A percentile compares a stretch with the other conserved stretches of the same genome.
phyloP scores from a whole-genome alignment of 352 stramenopile genomes.

The Detonula confervacea region DNA sequence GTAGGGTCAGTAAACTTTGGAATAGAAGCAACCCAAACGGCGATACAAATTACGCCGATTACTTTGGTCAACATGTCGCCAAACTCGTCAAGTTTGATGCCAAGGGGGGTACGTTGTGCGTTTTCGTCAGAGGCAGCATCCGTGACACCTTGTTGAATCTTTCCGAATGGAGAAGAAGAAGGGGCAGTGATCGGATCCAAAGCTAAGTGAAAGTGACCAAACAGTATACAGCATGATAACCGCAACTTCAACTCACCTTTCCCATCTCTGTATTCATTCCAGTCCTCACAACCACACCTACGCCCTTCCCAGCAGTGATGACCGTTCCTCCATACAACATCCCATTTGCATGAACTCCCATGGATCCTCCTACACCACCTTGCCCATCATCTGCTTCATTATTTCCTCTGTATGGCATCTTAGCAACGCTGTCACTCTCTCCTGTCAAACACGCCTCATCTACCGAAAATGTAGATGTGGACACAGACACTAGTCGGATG shows the following conservation, averaged over 20 bases:
- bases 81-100: constrained; percentile 99
- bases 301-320: constrained; percentile 93
- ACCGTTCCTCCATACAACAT: constrained; percentile 98
- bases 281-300: constrained; percentile 93
- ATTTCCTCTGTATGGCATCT: constrained; percentile 44
- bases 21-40: constrained; percentile 97
- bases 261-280: constrained; percentile 99
- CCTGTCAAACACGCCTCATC: constrained; percentile 97
- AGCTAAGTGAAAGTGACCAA: no score
- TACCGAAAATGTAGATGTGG: constrained; percentile 93
- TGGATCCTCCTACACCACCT: constrained; percentile 19
- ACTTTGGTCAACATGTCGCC: constrained; percentile 94
- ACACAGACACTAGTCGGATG: constrained; percentile 93
- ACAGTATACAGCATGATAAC: no score
- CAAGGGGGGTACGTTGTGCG: constrained; percentile 95
- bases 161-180: neutral
- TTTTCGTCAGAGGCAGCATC: constrained; percentile 89
- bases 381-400: constrained; percentile 88
- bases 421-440: constrained; percentile 85
- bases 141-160: constrained; percentile 86
- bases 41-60: constrained; percentile 97
- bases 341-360: constrained; percentile 79
- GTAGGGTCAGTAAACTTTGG: constrained; percentile 92
- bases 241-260: constrained; percentile 91
- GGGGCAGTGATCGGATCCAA: neutral